Evolutionary conservation across 805 yeast genomes (phyloP), one percentile per base, ranked within the genome.

Genomic region (Yarrowia yakushimensis): DNA sequence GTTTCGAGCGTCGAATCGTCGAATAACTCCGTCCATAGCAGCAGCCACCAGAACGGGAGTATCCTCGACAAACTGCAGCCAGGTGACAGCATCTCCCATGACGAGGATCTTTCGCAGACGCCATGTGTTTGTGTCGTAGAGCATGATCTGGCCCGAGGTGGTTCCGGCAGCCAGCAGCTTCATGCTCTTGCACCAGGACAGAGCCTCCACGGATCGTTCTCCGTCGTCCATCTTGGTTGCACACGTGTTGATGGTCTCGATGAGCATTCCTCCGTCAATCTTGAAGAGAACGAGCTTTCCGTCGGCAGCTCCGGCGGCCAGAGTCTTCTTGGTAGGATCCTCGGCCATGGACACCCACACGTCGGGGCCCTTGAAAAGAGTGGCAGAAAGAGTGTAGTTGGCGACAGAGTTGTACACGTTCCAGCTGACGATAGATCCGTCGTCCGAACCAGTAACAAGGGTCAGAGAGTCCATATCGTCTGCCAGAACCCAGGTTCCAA

Each of bases 111-210:
- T 84, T 74, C 99, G 85, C 60, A 90, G 80, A 72, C 88, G 83
- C 97, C 98, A 93, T 39, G 91, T 85, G 63, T 82, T 82, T 5
- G 92, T 80, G 71, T 93, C 97, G 70, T 86, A 90, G 61, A 94
- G 77, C 63, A 86, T 77, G n/a, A 94, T 79, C 65, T 85, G 88
- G 43, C 99, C 99, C 30, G 88, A 85, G 22, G 94, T 98, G 66
- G 89, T 78, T 7, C 99, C 99, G 10, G 87, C 82, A 1, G 97
- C 98, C 71, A 94, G 75, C 48, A 90, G 73, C 28, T 86, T 81
- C 45, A 82, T 75, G 8, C 75, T 70, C 15, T 83, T 81, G 69
- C 91, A 85, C 96, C 97, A 94, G 13, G 87, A 73, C 60, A 94
- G 79, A 3, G 96, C 86, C 76, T 91, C 97, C 18, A 87, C 80